These are phyloP conservation scores for Platanthera guangdongensis DNA, from an alignment of 106 monocot species.

Conservation along the genomic window DNA sequence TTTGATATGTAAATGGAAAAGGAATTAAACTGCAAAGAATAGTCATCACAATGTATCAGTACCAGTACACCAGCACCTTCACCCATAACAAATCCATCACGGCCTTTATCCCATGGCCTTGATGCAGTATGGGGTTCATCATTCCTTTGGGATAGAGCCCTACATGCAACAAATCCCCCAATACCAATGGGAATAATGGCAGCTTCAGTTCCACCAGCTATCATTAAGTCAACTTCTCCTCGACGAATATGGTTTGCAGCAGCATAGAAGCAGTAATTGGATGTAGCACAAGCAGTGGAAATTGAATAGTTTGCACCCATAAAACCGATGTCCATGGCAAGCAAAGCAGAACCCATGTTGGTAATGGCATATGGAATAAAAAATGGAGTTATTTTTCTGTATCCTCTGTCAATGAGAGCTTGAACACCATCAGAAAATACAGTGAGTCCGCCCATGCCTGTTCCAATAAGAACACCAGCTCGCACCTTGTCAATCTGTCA, in stretches of 20 bases:
- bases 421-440: constrained; percentile 95
- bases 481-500: constrained; percentile 84
- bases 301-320: constrained; percentile 99
- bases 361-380: constrained; percentile 93
- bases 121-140: constrained; percentile 93
- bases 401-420: constrained; percentile 80
- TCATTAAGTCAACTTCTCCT: constrained; percentile 94
- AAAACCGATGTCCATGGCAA: constrained; percentile 96
- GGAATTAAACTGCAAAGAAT: neutral
- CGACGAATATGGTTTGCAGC: constrained; percentile 94
- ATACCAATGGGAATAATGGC: constrained; percentile 96
- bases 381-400: constrained; percentile 95
- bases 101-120: constrained; percentile 92
- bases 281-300: constrained; percentile 99
- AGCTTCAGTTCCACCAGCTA: constrained; percentile 98
- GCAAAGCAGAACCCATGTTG: constrained; percentile 96
- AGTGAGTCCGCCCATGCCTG: constrained; percentile 88
- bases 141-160: constrained; percentile 93
- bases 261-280: constrained; percentile 92
- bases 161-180: constrained; percentile 96
- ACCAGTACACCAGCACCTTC: constrained; percentile 96
- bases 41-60: constrained; percentile 6
- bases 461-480: constrained; percentile 88
- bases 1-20: too few species aligned
- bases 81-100: constrained; percentile 99